phyloP scores from a whole-genome alignment of 257 asterid genomes.

The Asclepias syriaca region DNA sequence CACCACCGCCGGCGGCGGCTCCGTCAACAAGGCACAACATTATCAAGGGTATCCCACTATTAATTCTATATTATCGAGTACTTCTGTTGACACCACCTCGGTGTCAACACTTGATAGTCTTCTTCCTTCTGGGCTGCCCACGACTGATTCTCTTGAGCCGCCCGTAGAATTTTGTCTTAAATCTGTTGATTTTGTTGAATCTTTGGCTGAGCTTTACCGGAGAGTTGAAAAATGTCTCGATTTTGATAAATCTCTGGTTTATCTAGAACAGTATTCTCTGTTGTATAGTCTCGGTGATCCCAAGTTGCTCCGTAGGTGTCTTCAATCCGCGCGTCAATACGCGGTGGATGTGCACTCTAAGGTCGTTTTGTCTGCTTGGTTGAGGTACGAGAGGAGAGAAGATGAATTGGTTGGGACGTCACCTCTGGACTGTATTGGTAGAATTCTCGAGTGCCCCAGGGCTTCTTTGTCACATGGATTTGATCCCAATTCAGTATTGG shows the following conservation, averaged over 20 bases:
- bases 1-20: background rate
- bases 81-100: slow-evolving; percentile 23
- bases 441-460: slow-evolving; percentile 44
- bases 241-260: slow-evolving; percentile 28
- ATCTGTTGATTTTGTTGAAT: slow-evolving; percentile 41
- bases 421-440: slow-evolving; percentile 48
- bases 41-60: slow-evolving; percentile 30
- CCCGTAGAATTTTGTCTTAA: slow-evolving; percentile 36
- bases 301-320: slow-evolving; percentile 42
- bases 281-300: slow-evolving; percentile 43
- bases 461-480: slow-evolving; percentile 36
- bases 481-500: slow-evolving; percentile 35
- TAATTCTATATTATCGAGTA: slow-evolving; percentile 33
- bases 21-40: slow-evolving; percentile 12
- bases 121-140: slow-evolving; percentile 46
- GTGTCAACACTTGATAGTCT: slow-evolving; percentile 23
- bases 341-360: slow-evolving; percentile 47
- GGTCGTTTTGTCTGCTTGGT: slow-evolving; percentile 54
- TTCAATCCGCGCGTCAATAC: slow-evolving; percentile 43
- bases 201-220: slow-evolving; percentile 34
- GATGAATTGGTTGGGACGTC: slow-evolving; percentile 43
- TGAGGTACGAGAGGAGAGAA: slow-evolving; percentile 60
- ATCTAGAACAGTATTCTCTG: slow-evolving; percentile 38
- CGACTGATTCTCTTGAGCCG: slow-evolving; percentile 35
- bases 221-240: slow-evolving; percentile 18